Conservation (phyloP, 257 asterid genomes). For the Solanum chilense region DNA sequence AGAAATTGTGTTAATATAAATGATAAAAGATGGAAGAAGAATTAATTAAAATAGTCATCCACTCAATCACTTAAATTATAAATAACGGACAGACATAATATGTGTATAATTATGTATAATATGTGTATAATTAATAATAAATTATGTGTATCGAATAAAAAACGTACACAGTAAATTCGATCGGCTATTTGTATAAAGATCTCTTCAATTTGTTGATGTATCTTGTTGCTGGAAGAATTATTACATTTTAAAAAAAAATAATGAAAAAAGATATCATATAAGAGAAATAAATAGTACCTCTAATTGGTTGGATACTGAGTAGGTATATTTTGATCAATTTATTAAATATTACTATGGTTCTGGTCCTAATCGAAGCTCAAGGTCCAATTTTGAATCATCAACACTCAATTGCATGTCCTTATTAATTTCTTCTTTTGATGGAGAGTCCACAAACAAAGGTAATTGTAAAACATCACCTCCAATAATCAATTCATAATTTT, state of each 20-base stretch:
- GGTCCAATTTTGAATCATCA: slow-evolving; percentile 10
- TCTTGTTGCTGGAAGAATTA: neutral
- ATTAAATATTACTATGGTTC: neutral
- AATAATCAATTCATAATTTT: neutral
- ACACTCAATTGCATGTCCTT: neutral
- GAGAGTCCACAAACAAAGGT: slow-evolving; percentile 10
- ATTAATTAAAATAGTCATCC: neutral
- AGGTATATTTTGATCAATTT: neutral
- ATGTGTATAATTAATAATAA: neutral
- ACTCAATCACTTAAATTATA: neutral
- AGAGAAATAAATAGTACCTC: neutral
- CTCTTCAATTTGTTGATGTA: neutral
- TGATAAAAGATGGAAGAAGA: neutral
- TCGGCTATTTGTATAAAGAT: neutral
- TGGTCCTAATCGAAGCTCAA: slow-evolving; percentile 23
- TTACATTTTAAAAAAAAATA: neutral
- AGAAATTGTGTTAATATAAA: neutral
- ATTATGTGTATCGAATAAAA: neutral
- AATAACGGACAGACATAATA: neutral
- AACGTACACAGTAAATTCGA: neutral
- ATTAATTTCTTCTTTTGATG: slow-evolving; percentile 1
- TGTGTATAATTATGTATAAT: neutral
- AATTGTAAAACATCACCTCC: neutral
- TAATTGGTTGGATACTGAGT: neutral
- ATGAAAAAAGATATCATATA: neutral